Percentiles rank a stretch among this genome's conserved stretches.
Evolutionary conservation across 2,329 filamentous ascomycete genomes (phyloP).

Genomic region (Beauveria australis): DNA sequence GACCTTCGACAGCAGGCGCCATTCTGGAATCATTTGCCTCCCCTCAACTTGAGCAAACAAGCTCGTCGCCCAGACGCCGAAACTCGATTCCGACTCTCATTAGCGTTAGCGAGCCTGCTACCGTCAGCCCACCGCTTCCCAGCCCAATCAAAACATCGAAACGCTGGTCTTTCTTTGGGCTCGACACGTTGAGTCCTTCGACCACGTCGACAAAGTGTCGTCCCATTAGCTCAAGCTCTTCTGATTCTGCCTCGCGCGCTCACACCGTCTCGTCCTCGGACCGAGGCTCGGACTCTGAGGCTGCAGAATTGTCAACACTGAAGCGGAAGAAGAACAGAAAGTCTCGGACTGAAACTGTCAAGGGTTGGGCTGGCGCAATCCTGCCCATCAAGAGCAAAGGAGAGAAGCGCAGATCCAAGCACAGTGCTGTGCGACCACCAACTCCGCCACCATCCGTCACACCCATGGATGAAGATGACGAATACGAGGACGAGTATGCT

Average conservation of each 20-base stretch:
- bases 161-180: constrained; percentile 54
- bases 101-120: constrained; percentile 29
- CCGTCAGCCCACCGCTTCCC: constrained; percentile 29
- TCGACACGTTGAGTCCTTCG: constrained; percentile 45
- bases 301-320: constrained; percentile 14
- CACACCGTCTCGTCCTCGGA: constrained; percentile 27
- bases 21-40: constrained; percentile 45
- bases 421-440: constrained; percentile 31
- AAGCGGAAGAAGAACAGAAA: constrained; percentile 25
- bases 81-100: constrained; percentile 52
- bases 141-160: constrained; percentile 46
- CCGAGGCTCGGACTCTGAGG: constrained; percentile 25
- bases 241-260: constrained; percentile 26
- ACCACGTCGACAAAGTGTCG: constrained; percentile 39
- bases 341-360: constrained; percentile 59
- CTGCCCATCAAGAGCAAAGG: constrained; percentile 54
- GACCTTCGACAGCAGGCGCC: constrained; percentile 66
- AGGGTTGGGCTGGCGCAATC: constrained; percentile 61
- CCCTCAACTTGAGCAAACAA: constrained; percentile 8
- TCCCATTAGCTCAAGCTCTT: constrained; percentile 39
- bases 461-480: constrained; percentile 21
- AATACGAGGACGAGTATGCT: constrained; percentile 21
- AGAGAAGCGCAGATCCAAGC: constrained; percentile 34
- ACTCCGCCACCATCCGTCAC: constrained; percentile 35
- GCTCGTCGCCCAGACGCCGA: constrained; percentile 38